Evolutionary conservation across 2,329 filamentous ascomycete species (phyloP).

Genomic region (Colletotrichum paranaense): DNA sequence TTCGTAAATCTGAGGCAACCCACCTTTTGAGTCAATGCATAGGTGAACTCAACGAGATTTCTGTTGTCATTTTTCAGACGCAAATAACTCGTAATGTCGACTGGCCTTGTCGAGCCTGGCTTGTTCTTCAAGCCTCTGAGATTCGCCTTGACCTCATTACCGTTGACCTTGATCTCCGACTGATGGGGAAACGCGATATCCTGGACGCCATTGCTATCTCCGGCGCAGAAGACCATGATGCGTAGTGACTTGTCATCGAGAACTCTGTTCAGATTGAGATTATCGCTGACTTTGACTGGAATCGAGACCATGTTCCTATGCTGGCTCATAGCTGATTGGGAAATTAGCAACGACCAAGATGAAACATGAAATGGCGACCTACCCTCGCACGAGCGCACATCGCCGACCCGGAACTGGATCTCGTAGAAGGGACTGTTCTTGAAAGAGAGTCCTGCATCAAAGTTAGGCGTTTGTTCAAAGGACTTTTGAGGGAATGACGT

Average conservation of each 20-base stretch:
- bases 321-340: slow-evolving; percentile 65
- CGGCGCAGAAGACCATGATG: slow-evolving; percentile 87
- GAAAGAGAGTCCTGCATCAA: slow-evolving; percentile 45
- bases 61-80: slow-evolving; percentile 71
- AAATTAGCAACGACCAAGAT: slow-evolving; percentile 31
- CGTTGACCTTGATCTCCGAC: slow-evolving; percentile 91
- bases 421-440: slow-evolving; percentile 90
- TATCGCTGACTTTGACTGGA: slow-evolving; percentile 60
- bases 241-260: slow-evolving; percentile 70
- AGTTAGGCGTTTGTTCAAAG: background rate
- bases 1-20: slow-evolving; percentile 44
- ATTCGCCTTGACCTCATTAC: slow-evolving; percentile 90
- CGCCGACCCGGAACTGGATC: slow-evolving; percentile 72
- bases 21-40: slow-evolving; percentile 91
- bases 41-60: slow-evolving; percentile 88
- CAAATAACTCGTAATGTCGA: slow-evolving; percentile 85
- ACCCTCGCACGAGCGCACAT: slow-evolving; percentile 79
- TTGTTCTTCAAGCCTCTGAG: slow-evolving; percentile 95
- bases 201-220: slow-evolving; percentile 70
- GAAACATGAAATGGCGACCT: slow-evolving; percentile 45
- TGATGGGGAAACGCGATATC: slow-evolving; percentile 93
- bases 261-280: slow-evolving; percentile 65
- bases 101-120: slow-evolving; percentile 91
- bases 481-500: background rate
- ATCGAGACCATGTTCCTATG: slow-evolving; percentile 62